phyloP scores from a whole-genome alignment of 2,329 filamentous ascomycete genomes.

The Cladosporium cucumerinum region DNA sequence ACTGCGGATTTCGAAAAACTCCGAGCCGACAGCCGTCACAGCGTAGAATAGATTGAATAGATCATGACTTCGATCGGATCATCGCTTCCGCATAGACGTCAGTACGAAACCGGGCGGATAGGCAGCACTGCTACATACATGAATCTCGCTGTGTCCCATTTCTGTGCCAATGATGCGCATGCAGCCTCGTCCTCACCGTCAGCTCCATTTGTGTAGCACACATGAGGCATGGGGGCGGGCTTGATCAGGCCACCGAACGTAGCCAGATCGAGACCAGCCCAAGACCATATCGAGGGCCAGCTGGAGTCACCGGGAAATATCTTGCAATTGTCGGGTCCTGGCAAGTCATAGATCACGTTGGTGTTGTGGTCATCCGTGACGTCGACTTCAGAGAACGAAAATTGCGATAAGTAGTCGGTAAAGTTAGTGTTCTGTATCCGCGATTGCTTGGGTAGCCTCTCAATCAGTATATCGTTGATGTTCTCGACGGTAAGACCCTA shows the following conservation, averaged over 20 bases:
- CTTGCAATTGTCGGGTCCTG: constrained; percentile 16
- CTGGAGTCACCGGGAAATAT: constrained; percentile 15
- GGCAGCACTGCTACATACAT: background rate
- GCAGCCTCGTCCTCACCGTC: constrained; percentile 9
- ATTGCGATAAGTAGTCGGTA: background rate
- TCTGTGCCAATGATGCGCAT: constrained; percentile 13
- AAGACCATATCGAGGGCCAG: constrained; percentile 9
- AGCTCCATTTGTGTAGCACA: constrained; percentile 19
- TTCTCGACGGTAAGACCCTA: background rate
- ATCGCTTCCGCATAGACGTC: background rate
- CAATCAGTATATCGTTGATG: background rate
- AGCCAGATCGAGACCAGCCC: constrained; percentile 15
- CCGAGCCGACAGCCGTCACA: constrained; percentile 11
- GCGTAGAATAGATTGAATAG: constrained; percentile 28
- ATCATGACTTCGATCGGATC: constrained; percentile 26
- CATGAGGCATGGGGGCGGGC: constrained; percentile 14
- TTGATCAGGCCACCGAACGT: constrained; percentile 18
- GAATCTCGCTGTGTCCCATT: constrained; percentile 16
- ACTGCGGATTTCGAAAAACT: constrained; percentile 14
- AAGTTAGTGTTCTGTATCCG: background rate
- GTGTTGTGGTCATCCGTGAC: background rate
- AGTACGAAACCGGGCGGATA: background rate
- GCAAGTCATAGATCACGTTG: constrained; percentile 4
- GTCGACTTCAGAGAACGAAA: background rate
- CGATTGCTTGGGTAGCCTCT: background rate